These are phyloP conservation scores for Bretziella fagacearum DNA, from an alignment of 2,329 filamentous ascomycete genomes.

Conservation along the genomic window DNA sequence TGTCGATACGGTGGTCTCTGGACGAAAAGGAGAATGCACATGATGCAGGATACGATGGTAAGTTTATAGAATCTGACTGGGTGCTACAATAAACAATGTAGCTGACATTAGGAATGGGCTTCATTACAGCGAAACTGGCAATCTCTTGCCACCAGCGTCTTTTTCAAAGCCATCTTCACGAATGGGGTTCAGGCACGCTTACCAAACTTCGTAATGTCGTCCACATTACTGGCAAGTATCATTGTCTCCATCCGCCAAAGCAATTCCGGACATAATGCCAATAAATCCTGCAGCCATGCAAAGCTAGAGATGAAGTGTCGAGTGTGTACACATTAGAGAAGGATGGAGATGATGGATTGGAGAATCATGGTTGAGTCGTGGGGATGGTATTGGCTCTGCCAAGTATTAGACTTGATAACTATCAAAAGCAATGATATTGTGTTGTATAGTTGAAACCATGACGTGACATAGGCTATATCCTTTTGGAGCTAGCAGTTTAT, in stretches of 20 bases:
- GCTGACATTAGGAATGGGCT: conserved; percentile 19
- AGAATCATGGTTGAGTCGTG: too few relatives aligned
- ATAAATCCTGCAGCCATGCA: not conserved
- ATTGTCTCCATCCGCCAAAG: too few relatives aligned
- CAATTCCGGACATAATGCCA: too few relatives aligned
- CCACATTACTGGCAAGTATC: too few relatives aligned
- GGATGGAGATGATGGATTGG: not conserved
- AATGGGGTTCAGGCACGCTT: too few relatives aligned
- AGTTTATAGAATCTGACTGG: conserved; percentile 12
- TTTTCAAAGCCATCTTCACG: not conserved
- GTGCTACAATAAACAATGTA: not conserved
- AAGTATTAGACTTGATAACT: not conserved
- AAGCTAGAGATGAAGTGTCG: not conserved
- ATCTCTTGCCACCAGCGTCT: conserved; percentile 19
- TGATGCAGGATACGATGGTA: conserved; percentile 45
- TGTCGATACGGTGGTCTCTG: too few relatives aligned
- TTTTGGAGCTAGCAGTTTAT: too few relatives aligned
- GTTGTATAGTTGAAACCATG: not conserved
- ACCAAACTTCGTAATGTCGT: too few relatives aligned
- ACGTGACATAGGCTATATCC: too few relatives aligned
- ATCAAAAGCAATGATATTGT: not conserved
- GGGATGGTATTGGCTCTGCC: not conserved
- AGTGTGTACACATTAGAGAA: not conserved
- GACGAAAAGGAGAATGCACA: conserved; percentile 26
- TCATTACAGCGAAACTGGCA: conserved; percentile 27